These are phyloP conservation scores for Pisolithus marmoratus DNA, from an alignment of 768 basidiomycete species.

Conservation along the genomic window DNA sequence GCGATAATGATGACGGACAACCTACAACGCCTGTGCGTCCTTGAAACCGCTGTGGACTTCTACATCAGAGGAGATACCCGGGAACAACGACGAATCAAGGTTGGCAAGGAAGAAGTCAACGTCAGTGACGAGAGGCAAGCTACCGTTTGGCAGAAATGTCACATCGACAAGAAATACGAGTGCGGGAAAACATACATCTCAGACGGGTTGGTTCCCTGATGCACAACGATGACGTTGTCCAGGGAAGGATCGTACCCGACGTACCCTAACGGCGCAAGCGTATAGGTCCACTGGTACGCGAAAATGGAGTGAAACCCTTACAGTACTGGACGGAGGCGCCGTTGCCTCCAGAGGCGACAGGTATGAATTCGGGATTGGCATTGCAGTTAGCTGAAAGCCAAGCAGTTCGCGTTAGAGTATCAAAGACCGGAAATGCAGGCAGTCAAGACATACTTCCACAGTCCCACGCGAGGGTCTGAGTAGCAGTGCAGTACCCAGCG, in stretches of 20 bases:
- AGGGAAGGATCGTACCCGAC: conserved; percentile 33
- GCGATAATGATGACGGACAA: background rate
- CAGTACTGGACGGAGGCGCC: conserved; percentile 36
- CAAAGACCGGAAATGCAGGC: too few species aligned
- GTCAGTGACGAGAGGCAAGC: conserved; percentile 36
- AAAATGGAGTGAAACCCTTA: conserved; percentile 14
- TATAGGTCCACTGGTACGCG: background rate
- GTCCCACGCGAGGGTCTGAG: conserved; percentile 36
- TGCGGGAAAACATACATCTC: conserved; percentile 23
- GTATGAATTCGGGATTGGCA: conserved; percentile 41
- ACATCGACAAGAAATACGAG: background rate
- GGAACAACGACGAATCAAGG: conserved; percentile 37
- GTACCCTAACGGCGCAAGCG: conserved; percentile 1
- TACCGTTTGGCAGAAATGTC: conserved; percentile 9
- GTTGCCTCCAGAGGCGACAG: conserved; percentile 41
- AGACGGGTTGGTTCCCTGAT: conserved; percentile 37
- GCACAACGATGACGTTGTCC: conserved; percentile 35
- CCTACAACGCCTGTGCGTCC: conserved; percentile 37
- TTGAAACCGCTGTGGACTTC: conserved; percentile 42
- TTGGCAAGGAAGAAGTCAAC: conserved; percentile 26
- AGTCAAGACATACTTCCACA: conserved; percentile 38
- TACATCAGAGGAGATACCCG: conserved; percentile 35
- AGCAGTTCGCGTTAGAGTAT: too few species aligned
- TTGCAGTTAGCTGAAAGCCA: conserved; percentile 35
- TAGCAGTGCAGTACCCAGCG: conserved; percentile 39